Evolutionary conservation across 495 filamentous ascomycete genomes (phyloP).

Genomic region (Aspergillus nanangensis): DNA sequence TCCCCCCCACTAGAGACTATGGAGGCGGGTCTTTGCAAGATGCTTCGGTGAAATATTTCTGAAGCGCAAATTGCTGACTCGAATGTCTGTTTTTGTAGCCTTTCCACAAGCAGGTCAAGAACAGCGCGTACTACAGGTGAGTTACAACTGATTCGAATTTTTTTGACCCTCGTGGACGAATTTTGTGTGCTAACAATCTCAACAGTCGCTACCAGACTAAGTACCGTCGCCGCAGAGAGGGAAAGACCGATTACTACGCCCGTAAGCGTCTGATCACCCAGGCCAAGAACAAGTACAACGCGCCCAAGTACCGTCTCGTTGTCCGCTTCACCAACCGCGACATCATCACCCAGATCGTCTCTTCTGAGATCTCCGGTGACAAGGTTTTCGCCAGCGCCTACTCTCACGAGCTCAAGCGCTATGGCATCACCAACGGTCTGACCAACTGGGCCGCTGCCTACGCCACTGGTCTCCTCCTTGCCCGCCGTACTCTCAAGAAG

Average conservation of each 20-base stretch:
- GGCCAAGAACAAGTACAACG: constrained; percentile 99
- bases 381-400: constrained; percentile 93
- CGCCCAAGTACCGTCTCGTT: constrained; percentile 98
- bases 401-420: constrained; percentile 94
- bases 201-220: constrained; percentile 98
- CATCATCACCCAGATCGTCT: constrained; percentile 96
- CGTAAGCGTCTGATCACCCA: constrained; percentile 99
- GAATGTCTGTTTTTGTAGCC: constrained; percentile 57
- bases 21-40: constrained; percentile 80
- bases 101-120: constrained; percentile 96
- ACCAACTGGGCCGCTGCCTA: constrained; percentile 99
- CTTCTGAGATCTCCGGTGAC: constrained; percentile 94
- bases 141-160: constrained; percentile 22
- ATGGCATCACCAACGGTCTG: constrained; percentile 95
- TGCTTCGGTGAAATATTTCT: constrained; percentile 83
- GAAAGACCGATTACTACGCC: constrained; percentile 99
- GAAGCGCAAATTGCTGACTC: constrained; percentile 99
- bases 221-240: constrained; percentile 93
- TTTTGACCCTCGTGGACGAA: neutral
- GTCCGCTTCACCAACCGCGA: constrained; percentile 99
- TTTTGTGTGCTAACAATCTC: constrained; percentile 13
- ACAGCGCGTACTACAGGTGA: constrained; percentile 95
- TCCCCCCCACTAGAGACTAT: neutral
- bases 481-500: constrained; percentile 94
- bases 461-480: constrained; percentile 91